phyloP scores from a whole-genome alignment of 768 basidiomycete genomes.

The Hericium alpestre region DNA sequence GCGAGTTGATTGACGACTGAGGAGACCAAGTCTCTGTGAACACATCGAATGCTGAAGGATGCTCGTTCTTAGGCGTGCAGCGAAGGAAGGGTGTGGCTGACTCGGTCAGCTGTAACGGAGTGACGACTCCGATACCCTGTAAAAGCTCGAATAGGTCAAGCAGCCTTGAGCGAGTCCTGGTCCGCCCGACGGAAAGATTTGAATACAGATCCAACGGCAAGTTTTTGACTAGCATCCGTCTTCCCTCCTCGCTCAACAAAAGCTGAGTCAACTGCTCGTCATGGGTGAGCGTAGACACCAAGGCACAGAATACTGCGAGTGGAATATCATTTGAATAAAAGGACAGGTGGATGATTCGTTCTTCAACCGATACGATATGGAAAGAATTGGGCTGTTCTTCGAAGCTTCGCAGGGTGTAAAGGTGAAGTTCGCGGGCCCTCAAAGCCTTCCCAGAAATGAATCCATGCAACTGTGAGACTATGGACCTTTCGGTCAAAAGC shows the following conservation, averaged over 20 bases:
- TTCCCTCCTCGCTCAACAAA: conserved; percentile 38
- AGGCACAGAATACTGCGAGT: conserved; percentile 50
- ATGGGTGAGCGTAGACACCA: conserved; percentile 47
- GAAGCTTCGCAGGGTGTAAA: conserved; percentile 39
- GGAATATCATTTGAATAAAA: conserved; percentile 59
- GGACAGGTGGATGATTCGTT: conserved; percentile 48
- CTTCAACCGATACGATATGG: conserved; percentile 39
- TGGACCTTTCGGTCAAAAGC: conserved; percentile 59
- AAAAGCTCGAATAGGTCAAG: conserved; percentile 54
- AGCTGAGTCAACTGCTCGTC: conserved; percentile 47
- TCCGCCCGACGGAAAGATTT: conserved; percentile 46
- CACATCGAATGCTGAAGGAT: conserved; percentile 38
- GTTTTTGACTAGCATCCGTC: conserved; percentile 38
- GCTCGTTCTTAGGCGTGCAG: conserved; percentile 31
- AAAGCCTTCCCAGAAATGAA: conserved; percentile 58
- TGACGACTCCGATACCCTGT: conserved; percentile 43
- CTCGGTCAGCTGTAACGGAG: conserved; percentile 41
- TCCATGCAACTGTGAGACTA: conserved; percentile 66
- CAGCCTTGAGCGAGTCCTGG: conserved; percentile 48
- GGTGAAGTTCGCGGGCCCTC: conserved; percentile 55
- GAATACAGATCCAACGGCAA: conserved; percentile 41
- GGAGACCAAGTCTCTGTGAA: conserved; percentile 32
- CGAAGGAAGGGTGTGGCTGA: conserved; percentile 33
- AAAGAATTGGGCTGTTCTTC: conserved; percentile 27
- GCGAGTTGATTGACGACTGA: conserved; percentile 36